Base-by-base conservation (phyloP, 2,329 filamentous ascomycete species). In the Emmonsiellopsis sp. region DNA sequence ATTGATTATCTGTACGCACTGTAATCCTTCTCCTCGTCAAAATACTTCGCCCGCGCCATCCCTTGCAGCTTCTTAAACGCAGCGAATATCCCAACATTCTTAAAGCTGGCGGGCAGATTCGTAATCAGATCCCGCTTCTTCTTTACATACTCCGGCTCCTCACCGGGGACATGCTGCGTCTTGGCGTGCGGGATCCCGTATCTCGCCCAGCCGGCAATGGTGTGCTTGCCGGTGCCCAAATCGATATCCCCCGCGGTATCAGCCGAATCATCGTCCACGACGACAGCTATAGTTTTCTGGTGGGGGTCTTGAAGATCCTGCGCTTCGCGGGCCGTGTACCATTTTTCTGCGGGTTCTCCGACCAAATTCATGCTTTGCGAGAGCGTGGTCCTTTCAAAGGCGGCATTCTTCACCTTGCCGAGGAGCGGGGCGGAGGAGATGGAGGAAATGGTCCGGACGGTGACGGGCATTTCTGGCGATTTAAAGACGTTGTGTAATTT, bases 1-100 rank as follows among this genome's bases (percentile, higher is more conserved):
- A 36, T n/a, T 13, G 2, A 21, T 17, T 40, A 27, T 34, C 40
- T n/a, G 7, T 17, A 47, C 53, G 31, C 47, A 54, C 53, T 21
- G n/a, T 42, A 52, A 42, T 54, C 53, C 31, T 36, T 54, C 11
- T 48, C 49, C 14, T 52, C 48, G 36, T 54, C 42, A 31, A 54
- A 46, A 42, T 48, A 54, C 27, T 52, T 52, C 13, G 40, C 17
- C 43, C 40, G 34, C 13, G 32, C 37, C 37, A 5, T 37, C 49
- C 39, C 10, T 21, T 47, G 34, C 33, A n/a, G 11, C 8, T 6
- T 13, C 21, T 33, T 40, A 44, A 54, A 33, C 32, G 42, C 34
- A 34, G 4, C 42, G 7, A 34, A 34, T 10, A 54, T 52, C 43
- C 6, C 44, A 32, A 13, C 14, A 11, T 14, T n/a, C 21, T 17